These are phyloP conservation scores for Penicillium bialowiezense DNA, from an alignment of 495 filamentous ascomycete genomes.

Conservation along the genomic window DNA sequence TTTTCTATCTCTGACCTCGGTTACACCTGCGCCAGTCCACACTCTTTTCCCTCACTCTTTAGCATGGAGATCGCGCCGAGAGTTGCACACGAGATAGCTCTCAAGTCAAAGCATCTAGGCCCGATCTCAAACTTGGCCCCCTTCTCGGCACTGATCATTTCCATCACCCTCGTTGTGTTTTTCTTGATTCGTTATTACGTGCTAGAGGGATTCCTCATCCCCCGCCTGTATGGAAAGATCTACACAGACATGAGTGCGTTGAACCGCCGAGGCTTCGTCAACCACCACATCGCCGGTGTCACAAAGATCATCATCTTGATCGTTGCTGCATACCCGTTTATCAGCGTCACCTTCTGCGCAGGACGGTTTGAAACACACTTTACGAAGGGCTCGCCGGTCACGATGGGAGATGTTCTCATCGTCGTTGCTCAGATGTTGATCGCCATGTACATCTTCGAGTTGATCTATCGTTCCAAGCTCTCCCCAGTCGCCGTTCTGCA, in stretches of 20 bases:
- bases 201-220: conserved; percentile 42
- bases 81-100: neutral
- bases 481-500: conserved; percentile 44
- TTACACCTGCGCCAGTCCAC: neutral
- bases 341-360: conserved; percentile 34
- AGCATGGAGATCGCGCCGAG: neutral
- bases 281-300: conserved; percentile 47
- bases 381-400: conserved; percentile 27
- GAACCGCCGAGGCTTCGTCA: conserved; percentile 45
- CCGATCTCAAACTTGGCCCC: conserved; percentile 40
- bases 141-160: conserved; percentile 43
- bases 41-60: neutral
- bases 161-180: conserved; percentile 38
- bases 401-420: conserved; percentile 42
- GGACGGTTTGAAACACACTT: conserved; percentile 33
- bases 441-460: conserved; percentile 49
- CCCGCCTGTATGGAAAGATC: conserved; percentile 30
- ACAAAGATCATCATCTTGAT: conserved; percentile 45
- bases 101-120: conserved; percentile 6
- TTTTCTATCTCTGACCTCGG: too few relatives aligned
- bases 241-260: conserved; percentile 36
- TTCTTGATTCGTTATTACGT: conserved; percentile 44
- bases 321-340: conserved; percentile 44
- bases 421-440: conserved; percentile 44
- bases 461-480: conserved; percentile 42